Evolutionary conservation across 768 basidiomycete genomes (phyloP), one percentile per base, ranked within the genome.

Genomic region (Cystobasidium onofrii): DNA sequence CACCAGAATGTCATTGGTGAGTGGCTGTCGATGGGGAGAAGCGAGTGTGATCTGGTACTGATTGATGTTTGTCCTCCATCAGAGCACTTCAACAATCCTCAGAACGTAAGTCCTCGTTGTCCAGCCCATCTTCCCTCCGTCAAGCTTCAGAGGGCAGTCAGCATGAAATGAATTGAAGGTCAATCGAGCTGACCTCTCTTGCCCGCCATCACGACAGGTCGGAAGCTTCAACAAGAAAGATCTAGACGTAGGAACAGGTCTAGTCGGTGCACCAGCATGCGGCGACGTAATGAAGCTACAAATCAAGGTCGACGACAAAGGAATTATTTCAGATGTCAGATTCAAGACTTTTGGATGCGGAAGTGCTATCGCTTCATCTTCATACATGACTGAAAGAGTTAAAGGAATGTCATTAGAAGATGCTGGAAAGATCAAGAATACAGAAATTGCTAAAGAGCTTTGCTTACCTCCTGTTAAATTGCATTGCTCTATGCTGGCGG

Each of bases 331-430:
- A 61, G 96, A 99, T 80, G 96, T 97, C 83, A 96, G 95, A 83
- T 98, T 98, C 86, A 99, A 98, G 85, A 98, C 96, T 0, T 98
- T 99, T 82, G 95, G 96, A 1, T 98, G 96, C 81, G 96, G 96
- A 66, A 94, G 92, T 76, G 93, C 93, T 77, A 99, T 99, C 74
- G 96, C 96, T 0, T 95, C 92, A 0, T 93, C 91, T 79, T 94
- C 91, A 7, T 99, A 95, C 81, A 93, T 98, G 91, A 99, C 96
- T 20, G 95, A 99, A 83, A 90, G 93, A 64, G 95, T 99, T 75
- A 95, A 88, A 83, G 96, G 96, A 29, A 85, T 98, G 75, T 88
- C 89, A 10, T 83, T 99, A 71, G 96, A 97, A 66, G 91, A 93
- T 74, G 96, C 96, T 9, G 91, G 91, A 69, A 88, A 89, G 80